These are phyloP conservation scores for Phaeosphaeriaceae sp. DNA, from an alignment of 2,329 filamentous ascomycete genomes.

Conservation along the genomic window DNA sequence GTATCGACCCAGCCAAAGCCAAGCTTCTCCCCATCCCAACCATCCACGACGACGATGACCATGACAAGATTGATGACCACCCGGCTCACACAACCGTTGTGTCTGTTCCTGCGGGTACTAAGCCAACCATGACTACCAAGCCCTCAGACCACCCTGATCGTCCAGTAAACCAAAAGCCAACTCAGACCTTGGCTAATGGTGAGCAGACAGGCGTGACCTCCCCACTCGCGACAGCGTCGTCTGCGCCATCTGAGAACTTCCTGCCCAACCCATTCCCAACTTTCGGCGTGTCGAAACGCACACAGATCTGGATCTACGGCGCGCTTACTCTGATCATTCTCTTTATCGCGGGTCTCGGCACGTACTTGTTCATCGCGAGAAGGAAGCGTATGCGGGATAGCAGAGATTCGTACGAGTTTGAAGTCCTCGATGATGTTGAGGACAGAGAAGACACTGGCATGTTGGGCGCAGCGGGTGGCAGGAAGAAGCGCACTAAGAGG, in stretches of 20 bases:
- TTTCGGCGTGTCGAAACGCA: conserved; percentile 85
- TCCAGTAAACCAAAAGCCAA: conserved; percentile 67
- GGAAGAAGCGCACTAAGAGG: conserved; percentile 60
- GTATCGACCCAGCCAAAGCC: conserved; percentile 77
- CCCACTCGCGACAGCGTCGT: conserved; percentile 23
- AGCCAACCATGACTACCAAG: conserved; percentile 53
- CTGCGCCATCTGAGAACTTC: conserved; percentile 56
- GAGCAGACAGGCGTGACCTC: conserved; percentile 27
- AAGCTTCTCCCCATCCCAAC: conserved; percentile 80
- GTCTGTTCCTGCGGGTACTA: conserved; percentile 53
- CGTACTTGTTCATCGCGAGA: conserved; percentile 81
- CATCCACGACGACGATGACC: conserved; percentile 83
- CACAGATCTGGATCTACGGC: conserved; percentile 93
- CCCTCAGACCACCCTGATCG: conserved; percentile 57
- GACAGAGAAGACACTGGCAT: conserved; percentile 60
- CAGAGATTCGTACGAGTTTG: conserved; percentile 90
- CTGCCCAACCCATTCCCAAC: conserved; percentile 88
- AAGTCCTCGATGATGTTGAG: conserved; percentile 86
- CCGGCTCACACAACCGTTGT: conserved; percentile 67
- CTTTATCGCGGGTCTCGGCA: conserved; percentile 82
- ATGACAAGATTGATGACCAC: conserved; percentile 66
- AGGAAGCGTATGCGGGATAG: conserved; percentile 77
- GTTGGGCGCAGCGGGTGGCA: conserved; percentile 42
- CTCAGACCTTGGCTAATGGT: conserved; percentile 32
- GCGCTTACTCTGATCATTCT: conserved; percentile 81